phyloP scores from a whole-genome alignment of 305 asterid species.

The Solanum aculeatissimum region DNA sequence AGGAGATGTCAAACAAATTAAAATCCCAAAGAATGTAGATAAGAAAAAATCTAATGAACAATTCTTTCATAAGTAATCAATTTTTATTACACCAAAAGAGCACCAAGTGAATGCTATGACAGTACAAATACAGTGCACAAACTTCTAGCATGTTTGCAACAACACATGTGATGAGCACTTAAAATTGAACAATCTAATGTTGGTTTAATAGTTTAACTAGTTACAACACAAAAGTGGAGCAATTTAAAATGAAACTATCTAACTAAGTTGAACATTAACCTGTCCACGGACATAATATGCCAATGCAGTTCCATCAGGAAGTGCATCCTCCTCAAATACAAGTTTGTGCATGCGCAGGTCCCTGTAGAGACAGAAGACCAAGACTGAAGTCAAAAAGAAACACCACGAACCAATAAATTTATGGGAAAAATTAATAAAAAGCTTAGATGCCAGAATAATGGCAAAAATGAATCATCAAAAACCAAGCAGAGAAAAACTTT shows the following conservation, averaged over 20 bases:
- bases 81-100: neutral
- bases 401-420: neutral
- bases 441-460: neutral
- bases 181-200: neutral
- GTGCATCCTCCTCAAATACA: conserved; percentile 46
- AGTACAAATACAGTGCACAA: neutral
- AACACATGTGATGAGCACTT: neutral
- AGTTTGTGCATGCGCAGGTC: conserved; percentile 75
- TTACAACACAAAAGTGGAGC: neutral
- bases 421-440: neutral
- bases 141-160: neutral
- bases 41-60: neutral
- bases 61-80: neutral
- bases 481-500: neutral
- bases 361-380: conserved; percentile 26
- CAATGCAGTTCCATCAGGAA: conserved; percentile 70
- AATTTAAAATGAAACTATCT: neutral
- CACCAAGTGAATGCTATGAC: neutral
- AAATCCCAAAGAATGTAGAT: neutral
- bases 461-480: neutral
- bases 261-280: conserved; percentile 29
- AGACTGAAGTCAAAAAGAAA: neutral
- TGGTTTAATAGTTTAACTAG: conserved; percentile 26
- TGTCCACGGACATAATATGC: conserved; percentile 53
- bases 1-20: conserved; percentile 13